phyloP scores from a whole-genome alignment of 1,284 basidiomycete genomes.

The Sanghuangporus baumii region DNA sequence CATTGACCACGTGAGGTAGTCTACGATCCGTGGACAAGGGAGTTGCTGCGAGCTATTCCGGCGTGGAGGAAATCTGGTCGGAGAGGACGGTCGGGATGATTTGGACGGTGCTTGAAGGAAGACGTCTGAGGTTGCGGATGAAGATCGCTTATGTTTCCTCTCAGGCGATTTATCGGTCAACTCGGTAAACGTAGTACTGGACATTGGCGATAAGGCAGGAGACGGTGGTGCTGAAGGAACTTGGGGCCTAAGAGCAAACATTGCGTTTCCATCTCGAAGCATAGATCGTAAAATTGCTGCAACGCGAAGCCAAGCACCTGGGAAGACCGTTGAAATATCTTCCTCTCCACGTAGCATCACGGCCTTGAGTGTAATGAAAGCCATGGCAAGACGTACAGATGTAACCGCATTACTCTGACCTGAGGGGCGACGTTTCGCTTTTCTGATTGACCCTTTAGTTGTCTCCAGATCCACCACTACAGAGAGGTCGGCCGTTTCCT shows the following conservation, averaged over 20 bases:
- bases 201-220: conserved; percentile 33
- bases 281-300: conserved; percentile 42
- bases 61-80: conserved; percentile 17
- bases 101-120: not conserved
- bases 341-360: conserved; percentile 58
- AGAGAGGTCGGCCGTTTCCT: conserved; percentile 36
- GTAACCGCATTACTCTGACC: not conserved
- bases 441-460: not conserved
- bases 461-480: conserved; percentile 28
- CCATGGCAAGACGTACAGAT: conserved; percentile 9
- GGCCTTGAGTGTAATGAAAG: conserved; percentile 43
- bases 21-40: conserved; percentile 48
- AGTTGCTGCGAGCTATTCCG: conserved; percentile 22
- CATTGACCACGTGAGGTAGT: conserved; percentile 72
- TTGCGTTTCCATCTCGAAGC: conserved; percentile 53
- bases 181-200: conserved; percentile 10
- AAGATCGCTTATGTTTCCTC: conserved; percentile 7
- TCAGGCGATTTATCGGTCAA: conserved; percentile 3
- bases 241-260: conserved; percentile 40
- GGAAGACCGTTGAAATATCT: conserved; percentile 48
- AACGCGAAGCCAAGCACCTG: conserved; percentile 59
- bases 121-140: conserved; percentile 12
- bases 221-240: conserved; percentile 40
- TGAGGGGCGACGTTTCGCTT: conserved; percentile 8
- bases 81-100: conserved; percentile 26